Evolutionary conservation across 164 flowering plant genomes (phyloP).

Genomic region (Saururus chinensis): DNA sequence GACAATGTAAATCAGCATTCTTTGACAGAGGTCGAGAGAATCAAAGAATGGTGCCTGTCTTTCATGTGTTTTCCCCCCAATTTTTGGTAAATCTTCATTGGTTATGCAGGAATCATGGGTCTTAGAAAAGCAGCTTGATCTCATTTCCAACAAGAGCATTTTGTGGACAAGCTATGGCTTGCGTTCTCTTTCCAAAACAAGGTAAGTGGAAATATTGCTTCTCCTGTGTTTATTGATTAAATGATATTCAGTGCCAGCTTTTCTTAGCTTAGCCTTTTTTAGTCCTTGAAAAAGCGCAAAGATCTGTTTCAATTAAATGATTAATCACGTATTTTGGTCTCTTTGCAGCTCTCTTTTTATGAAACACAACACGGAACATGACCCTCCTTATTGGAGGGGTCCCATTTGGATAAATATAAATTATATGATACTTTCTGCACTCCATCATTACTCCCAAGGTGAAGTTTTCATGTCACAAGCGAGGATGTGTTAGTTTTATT

Average conservation of each 20-base stretch:
- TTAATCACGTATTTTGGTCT: constrained; percentile 3
- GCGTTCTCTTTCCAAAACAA: constrained; percentile 82
- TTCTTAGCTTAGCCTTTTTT: background rate
- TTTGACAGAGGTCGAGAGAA: background rate
- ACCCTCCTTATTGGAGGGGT: constrained; percentile 96
- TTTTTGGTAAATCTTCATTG: background rate
- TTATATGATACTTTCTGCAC: constrained; percentile 87
- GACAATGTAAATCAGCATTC: too few species aligned
- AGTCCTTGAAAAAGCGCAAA: background rate
- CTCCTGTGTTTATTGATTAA: background rate
- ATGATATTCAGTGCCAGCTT: too few species aligned
- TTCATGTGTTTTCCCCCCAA: background rate
- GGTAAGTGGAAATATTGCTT: constrained; percentile 24
- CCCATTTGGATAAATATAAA: constrained; percentile 98
- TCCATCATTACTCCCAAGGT: constrained; percentile 77
- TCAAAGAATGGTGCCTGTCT: background rate
- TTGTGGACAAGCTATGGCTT: constrained; percentile 87
- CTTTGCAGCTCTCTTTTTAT: constrained; percentile 66
- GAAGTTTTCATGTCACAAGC: background rate
- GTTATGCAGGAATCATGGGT: constrained; percentile 58
- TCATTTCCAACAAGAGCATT: constrained; percentile 67
- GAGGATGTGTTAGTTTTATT: background rate
- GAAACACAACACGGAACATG: constrained; percentile 96
- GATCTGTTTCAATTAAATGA: background rate
- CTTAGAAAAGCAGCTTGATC: constrained; percentile 78